Base-by-base conservation (phyloP, 768 basidiomycete species). In the Coprinopsis sp. region DNA sequence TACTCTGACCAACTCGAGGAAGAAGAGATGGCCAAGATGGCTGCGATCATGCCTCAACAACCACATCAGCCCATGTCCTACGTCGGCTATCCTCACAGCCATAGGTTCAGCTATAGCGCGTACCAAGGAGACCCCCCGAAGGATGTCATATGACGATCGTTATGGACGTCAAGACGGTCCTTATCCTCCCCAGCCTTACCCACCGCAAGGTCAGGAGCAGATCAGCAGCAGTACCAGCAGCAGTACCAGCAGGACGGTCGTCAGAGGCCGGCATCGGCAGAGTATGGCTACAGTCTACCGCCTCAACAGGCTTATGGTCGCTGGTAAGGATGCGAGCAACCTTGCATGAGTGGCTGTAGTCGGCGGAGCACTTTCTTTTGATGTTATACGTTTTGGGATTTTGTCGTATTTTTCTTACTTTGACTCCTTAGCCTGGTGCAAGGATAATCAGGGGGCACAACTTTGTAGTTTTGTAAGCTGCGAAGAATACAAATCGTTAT, bases 1-100 rank as follows among this genome's bases (percentile, higher is more conserved):
- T 81, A 81, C 52, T 69, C 72, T 21, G 66, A 72, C 22, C 78
- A 82, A 58, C 65, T 81, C 23, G 63, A 67, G 45, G 77, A 81
- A 33, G 77, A 82, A 58, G 62, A 68, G 21, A 42, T 49, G 29
- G 47, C 47, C 24, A 42, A 43, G 33, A 6, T 49, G 19, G 31
- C 40, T 18, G 40, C 47, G 13, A 36, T 49, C 40, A 33, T 49
- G 5, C 47, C 47, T 37, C 47, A 37, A 18, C 33, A 49, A 37
- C 29, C 47, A 6, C 19, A 42, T 18, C 47, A 31, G 13, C 37
- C 25, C n/a, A 40, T 21, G 12, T 30, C 31, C 8, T 49, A 49
- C 23, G 41, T 33, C 19, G 47, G 47, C 19, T 49, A 49, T 33
- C 47, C 47, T 3, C 40, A 49, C 33, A 39, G 47, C 4, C 40